Evolutionary conservation across 441 rosid species (phyloP), one percentile per base, ranked within the genome.

Genomic region (Erysimum cheiri): DNA sequence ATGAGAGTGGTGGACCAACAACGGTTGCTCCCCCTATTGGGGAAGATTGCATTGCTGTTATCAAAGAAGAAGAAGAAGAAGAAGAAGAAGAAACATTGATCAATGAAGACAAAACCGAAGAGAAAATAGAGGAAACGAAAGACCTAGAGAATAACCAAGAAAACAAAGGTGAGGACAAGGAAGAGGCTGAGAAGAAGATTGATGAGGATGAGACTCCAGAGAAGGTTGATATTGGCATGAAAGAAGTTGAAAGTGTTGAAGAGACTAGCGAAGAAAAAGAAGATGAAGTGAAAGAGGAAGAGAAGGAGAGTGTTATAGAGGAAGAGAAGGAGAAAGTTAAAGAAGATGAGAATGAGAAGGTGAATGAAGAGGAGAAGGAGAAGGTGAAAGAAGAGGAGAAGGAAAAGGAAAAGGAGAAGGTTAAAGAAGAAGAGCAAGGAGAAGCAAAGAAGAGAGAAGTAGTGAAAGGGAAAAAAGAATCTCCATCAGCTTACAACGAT

Each of bases 401-500:
- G 54, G 35, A 10, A 7, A 47, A 28, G 10, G 78, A 36, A 8
- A 74, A 75, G 22, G 81, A 63, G 24, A 56, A 56, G 15, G 31
- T 6, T 31, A 66, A 41, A 67, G 72, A 67, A 66, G 54, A 40
- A 17, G 64, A 47, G 32, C 12, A 36, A 35, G 46, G 24, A 57
- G 76, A 73, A 11, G 52, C 1, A 2, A 70, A 7, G 56, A 78
- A 76, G 69, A 28, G 46, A 43, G 81, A 70, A 53, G 69, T 60
- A 8, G 70, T 37, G 39, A 70, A 57, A 63, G 68, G 52, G 39
- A 55, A 55, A 40, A 79, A 33, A 24, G 64, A 33, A 37, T 72
- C 87, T 6, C 78, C 91, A 48, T 66, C 85, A 19, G 89, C 90
- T 5, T 88, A 85, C 76, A 92, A 92, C 40, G 93, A 88, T 62